Conservation (phyloP, 768 basidiomycete genomes). For the Trametes cingulata region DNA sequence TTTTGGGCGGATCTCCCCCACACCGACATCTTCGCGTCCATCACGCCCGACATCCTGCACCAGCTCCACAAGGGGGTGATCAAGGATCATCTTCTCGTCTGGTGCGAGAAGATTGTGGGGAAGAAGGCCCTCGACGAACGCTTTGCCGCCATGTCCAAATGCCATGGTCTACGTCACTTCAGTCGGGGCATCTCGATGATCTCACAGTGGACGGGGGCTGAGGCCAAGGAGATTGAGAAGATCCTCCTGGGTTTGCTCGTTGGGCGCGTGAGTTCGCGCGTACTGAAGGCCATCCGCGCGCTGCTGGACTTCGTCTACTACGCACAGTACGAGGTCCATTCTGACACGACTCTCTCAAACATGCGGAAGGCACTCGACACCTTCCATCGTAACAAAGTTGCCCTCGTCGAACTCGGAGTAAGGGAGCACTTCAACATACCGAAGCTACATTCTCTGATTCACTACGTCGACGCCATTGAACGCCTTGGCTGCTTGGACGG, state of each 20-base stretch:
- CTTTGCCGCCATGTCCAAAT: conserved; percentile 21
- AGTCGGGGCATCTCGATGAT: conserved; percentile 24
- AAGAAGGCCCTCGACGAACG: conserved; percentile 28
- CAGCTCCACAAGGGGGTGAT: conserved; percentile 33
- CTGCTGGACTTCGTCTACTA: conserved; percentile 31
- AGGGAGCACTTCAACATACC: conserved; percentile 26
- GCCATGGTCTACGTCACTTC: conserved; percentile 26
- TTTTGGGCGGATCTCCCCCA: conserved; percentile 17
- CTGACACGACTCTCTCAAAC: not conserved
- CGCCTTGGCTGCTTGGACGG: conserved; percentile 23
- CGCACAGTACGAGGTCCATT: conserved; percentile 28
- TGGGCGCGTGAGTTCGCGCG: not conserved
- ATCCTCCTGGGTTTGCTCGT: conserved; percentile 25
- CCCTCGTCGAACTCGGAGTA: conserved; percentile 27
- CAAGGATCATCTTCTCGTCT: conserved; percentile 28
- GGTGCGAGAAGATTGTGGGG: no score
- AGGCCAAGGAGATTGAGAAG: conserved; percentile 27
- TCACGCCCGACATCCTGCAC: conserved; percentile 34
- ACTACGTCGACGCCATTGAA: conserved; percentile 21
- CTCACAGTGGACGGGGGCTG: conserved; percentile 24
- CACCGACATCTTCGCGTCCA: conserved; percentile 22
- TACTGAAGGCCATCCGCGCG: conserved; percentile 19
- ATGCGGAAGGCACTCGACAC: conserved; percentile 11
- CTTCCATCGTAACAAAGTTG: conserved; percentile 27
- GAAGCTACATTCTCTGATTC: conserved; percentile 25